These are phyloP conservation scores for Heritiera littoralis DNA, from an alignment of 345 rosid genomes.

Conservation along the genomic window DNA sequence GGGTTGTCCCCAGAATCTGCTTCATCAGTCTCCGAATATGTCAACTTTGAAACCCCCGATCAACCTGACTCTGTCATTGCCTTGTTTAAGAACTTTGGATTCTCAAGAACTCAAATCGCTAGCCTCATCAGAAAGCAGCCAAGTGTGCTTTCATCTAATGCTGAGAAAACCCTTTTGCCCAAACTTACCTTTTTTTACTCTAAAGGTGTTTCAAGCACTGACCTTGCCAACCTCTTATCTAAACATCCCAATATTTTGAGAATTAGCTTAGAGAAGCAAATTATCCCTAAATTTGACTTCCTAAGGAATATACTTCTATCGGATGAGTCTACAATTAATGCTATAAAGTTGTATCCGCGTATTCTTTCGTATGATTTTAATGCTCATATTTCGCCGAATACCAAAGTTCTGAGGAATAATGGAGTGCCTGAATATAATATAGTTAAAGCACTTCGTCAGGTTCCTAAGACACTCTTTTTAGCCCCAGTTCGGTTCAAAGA, in stretches of 20 bases:
- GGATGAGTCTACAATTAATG: background rate
- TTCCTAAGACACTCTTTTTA: background rate
- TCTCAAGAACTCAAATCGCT: too few species aligned
- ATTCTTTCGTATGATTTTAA: background rate
- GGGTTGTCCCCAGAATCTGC: conserved; percentile 34
- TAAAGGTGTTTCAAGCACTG: conserved; percentile 13
- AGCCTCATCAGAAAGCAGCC: too few species aligned
- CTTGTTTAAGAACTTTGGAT: too few species aligned
- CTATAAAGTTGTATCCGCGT: background rate
- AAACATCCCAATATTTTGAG: background rate
- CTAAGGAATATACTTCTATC: conserved; percentile 65
- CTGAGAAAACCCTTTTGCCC: conserved; percentile 20
- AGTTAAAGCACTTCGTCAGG: background rate
- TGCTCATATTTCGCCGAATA: background rate
- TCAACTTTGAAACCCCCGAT: background rate
- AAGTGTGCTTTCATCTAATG: too few species aligned
- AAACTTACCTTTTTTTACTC: conserved; percentile 15
- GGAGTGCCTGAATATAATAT: background rate
- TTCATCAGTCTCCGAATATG: background rate
- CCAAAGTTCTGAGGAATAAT: too few species aligned
- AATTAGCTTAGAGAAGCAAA: background rate
- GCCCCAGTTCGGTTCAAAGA: background rate
- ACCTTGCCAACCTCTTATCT: background rate
- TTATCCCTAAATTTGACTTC: conserved; percentile 36
- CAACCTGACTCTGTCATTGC: background rate